These are phyloP conservation scores for Ramaria rubella DNA, from an alignment of 768 basidiomycete species.

Conservation along the genomic window DNA sequence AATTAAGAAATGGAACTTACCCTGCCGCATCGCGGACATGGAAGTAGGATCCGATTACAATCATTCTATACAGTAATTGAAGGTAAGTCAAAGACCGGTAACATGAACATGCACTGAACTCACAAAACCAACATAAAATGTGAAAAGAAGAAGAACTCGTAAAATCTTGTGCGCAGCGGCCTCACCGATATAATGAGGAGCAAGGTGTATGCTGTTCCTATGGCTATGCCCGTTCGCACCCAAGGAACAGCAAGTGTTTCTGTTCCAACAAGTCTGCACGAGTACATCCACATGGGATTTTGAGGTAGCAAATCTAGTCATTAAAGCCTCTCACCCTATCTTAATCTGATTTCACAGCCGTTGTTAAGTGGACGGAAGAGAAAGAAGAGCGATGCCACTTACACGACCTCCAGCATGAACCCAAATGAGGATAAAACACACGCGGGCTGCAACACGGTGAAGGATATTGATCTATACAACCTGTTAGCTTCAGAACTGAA, in stretches of 20 bases:
- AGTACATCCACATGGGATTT: too few relatives aligned
- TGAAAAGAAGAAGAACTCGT: constrained; percentile 12
- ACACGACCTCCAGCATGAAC: constrained; percentile 9
- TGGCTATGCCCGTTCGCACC: constrained; percentile 2
- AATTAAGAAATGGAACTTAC: too few relatives aligned
- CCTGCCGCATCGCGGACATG: constrained; percentile 9
- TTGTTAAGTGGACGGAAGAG: not conserved
- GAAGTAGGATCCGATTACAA: constrained; percentile 7
- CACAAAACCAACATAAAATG: constrained; percentile 12
- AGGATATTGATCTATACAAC: constrained; percentile 9
- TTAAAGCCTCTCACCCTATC: not conserved
- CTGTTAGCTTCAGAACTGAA: not conserved
- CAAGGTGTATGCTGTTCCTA: not conserved
- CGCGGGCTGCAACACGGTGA: constrained; percentile 13
- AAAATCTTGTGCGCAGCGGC: constrained; percentile 4
- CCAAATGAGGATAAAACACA: constrained; percentile 10
- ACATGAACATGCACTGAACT: not conserved
- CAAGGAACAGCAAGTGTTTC: not conserved
- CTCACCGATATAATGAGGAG: constrained; percentile 6
- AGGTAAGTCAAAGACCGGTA: not conserved
- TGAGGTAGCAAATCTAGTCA: not conserved
- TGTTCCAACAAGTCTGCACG: not conserved
- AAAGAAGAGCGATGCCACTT: not conserved
- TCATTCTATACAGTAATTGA: constrained; percentile 2
- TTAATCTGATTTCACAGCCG: not conserved